phyloP scores from a whole-genome alignment of 2,329 filamentous ascomycete genomes.

The Penicillium sp. region DNA sequence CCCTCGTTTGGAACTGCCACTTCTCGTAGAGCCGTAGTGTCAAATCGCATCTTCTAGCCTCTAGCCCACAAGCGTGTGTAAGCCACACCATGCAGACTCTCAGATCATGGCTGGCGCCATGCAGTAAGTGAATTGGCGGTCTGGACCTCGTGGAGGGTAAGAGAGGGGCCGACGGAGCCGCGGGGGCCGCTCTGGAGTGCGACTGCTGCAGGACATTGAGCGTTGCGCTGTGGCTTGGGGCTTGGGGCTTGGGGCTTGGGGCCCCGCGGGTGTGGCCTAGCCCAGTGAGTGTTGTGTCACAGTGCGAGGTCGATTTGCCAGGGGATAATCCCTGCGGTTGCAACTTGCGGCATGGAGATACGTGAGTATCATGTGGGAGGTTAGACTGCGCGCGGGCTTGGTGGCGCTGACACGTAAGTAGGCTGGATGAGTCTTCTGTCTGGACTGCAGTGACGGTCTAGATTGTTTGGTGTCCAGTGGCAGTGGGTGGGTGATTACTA shows the following conservation, averaged over 20 bases:
- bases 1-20: conserved; percentile 3
- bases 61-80: background rate
- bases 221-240: background rate
- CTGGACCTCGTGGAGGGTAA: conserved; percentile 10
- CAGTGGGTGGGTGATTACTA: background rate
- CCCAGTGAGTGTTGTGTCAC: too few relatives aligned
- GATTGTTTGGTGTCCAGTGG: background rate
- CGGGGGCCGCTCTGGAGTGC: background rate
- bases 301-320: background rate
- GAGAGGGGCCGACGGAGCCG: background rate
- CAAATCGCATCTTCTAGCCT: background rate
- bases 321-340: background rate
- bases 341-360: background rate
- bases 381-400: conserved; percentile 7
- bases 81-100: conserved; percentile 8
- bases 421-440: background rate
- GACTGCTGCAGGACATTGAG: background rate
- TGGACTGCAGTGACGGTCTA: background rate
- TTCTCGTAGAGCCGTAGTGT: background rate
- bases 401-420: conserved; percentile 31
- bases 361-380: conserved; percentile 17
- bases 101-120: conserved; percentile 18
- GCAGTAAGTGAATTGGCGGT: conserved; percentile 24
- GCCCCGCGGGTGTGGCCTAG: background rate
- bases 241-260: background rate